phyloP scores from a whole-genome alignment of 1,139 yeast species.

The Yamadazyma aaseri region DNA sequence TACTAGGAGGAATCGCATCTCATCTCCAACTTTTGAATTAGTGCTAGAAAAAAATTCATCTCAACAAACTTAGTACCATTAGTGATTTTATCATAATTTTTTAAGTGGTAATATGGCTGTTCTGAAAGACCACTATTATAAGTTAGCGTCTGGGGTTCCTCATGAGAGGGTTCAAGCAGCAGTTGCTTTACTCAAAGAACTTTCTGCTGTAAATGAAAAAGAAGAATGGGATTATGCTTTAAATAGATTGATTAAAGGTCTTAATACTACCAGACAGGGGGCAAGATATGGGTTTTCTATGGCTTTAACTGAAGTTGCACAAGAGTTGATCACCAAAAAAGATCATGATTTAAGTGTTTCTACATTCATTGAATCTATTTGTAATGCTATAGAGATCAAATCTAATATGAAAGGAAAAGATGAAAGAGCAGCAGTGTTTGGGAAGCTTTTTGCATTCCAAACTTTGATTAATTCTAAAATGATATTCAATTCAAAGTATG shows the following conservation, averaged over 20 bases:
- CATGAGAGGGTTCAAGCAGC: conserved; percentile 76
- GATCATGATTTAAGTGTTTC: conserved; percentile 29
- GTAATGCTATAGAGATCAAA: conserved; percentile 40
- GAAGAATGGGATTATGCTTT: conserved; percentile 83
- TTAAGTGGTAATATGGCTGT: conserved; percentile 27
- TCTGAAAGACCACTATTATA: conserved; percentile 74
- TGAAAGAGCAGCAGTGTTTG: conserved; percentile 77
- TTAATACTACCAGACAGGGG: conserved; percentile 77
- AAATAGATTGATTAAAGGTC: conserved; percentile 74
- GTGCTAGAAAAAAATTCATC: neutral
- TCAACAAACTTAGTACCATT: too few relatives aligned
- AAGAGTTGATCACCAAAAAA: conserved; percentile 37
- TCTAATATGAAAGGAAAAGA: conserved; percentile 74
- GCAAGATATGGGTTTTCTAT: conserved; percentile 88
- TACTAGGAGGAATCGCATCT: neutral
- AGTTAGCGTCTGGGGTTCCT: conserved; percentile 74
- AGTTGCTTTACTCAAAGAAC: conserved; percentile 59
- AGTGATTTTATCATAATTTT: too few relatives aligned
- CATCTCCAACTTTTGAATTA: too few relatives aligned
- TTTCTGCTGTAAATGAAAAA: conserved; percentile 40
- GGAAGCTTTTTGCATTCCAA: conserved; percentile 82
- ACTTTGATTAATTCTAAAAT: conserved; percentile 61
- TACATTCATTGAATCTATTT: conserved; percentile 44
- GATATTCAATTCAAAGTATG: conserved; percentile 29
- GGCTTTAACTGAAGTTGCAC: conserved; percentile 76